These are phyloP conservation scores for Claviceps africana DNA, from an alignment of 2,329 filamentous ascomycete genomes.

Conservation along the genomic window DNA sequence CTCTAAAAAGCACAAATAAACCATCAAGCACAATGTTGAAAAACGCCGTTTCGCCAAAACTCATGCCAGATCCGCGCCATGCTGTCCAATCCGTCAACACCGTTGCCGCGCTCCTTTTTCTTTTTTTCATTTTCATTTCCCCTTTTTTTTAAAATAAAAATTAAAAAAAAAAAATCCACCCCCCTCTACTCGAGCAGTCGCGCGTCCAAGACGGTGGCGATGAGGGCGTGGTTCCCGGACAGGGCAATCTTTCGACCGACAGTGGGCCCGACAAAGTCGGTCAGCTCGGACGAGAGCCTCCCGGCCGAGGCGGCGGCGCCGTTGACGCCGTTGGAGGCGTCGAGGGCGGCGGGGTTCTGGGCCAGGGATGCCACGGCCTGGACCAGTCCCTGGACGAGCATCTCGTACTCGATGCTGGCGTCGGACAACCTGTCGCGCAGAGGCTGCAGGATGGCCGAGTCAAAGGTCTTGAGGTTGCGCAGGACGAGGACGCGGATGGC, in stretches of 20 bases:
- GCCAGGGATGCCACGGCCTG: conserved; percentile 35
- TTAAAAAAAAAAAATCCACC: neutral
- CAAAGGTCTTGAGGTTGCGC: conserved; percentile 41
- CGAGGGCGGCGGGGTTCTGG: conserved; percentile 16
- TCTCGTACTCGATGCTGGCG: conserved; percentile 36
- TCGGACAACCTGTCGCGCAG: conserved; percentile 38
- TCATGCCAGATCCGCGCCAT: neutral
- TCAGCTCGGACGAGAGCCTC: conserved; percentile 30
- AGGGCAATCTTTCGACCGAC: conserved; percentile 35
- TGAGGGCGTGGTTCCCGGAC: conserved; percentile 32
- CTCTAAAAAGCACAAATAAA: neutral
- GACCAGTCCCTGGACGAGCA: conserved; percentile 41
- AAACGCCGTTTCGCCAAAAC: conserved; percentile 3
- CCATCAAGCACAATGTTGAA: neutral
- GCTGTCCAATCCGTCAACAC: too few species aligned
- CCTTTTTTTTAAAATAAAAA: too few species aligned
- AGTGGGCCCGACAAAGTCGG: conserved; percentile 41
- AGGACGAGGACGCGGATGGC: conserved; percentile 42
- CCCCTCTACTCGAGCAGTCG: conserved; percentile 28
- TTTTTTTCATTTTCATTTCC: neutral
- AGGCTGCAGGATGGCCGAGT: conserved; percentile 37
- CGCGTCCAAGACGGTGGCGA: conserved; percentile 40
- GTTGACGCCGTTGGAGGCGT: conserved; percentile 25
- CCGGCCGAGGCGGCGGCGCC: conserved; percentile 18
- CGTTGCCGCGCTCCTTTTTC: too few species aligned